Evolutionary conservation across 2,329 filamentous ascomycete species (phyloP), one percentile per base, ranked within the genome.

Genomic region (Aspergillus clavatus): DNA sequence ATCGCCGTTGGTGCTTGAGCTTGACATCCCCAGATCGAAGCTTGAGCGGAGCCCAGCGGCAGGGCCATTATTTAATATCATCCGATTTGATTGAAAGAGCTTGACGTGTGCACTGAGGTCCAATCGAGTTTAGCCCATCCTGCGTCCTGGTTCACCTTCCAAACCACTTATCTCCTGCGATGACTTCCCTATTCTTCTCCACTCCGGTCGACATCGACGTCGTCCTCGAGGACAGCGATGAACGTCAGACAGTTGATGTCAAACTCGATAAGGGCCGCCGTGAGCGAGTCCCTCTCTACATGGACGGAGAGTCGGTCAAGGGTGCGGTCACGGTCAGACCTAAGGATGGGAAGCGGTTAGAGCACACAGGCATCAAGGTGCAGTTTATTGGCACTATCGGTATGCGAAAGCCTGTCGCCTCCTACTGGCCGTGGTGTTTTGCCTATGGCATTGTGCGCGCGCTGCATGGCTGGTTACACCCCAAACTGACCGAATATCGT

Each of bases 311-410:
- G 76, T 96, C 90, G 33, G 91, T 98, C 64, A 96, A 95, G 76
- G 93, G 91, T 61, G 86, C 86, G 41, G 90, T 98, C 50, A 98
- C 93, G 6, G 84, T 98, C 57, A 78, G 93, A 57, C 93, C 93
- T 40, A 98, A 98, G 72, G 93, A 98, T 77, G 93, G 93, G 65
- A 97, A 97, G 78, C 82, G 93, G 51, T 77, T 98, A 63, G 93
- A 98, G 72, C 93, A 98, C 71, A 97, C 90, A 8, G 93, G 93
- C 59, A 96, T 98, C 79, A 98, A 98, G 74, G 91, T 98, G 61
- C 93, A 98, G 69, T 98, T 98, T 75, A 96, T 98, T 61, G 93
- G 93, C 67, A 94, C 90, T 52, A 98, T 98, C 77, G 89, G 89
- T 93, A 74, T 45, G 54, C 37, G 23, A 24, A 52, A 72, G 24